Base-by-base conservation (phyloP, 2,329 filamentous ascomycete genomes). In the Alternaria sp. region DNA sequence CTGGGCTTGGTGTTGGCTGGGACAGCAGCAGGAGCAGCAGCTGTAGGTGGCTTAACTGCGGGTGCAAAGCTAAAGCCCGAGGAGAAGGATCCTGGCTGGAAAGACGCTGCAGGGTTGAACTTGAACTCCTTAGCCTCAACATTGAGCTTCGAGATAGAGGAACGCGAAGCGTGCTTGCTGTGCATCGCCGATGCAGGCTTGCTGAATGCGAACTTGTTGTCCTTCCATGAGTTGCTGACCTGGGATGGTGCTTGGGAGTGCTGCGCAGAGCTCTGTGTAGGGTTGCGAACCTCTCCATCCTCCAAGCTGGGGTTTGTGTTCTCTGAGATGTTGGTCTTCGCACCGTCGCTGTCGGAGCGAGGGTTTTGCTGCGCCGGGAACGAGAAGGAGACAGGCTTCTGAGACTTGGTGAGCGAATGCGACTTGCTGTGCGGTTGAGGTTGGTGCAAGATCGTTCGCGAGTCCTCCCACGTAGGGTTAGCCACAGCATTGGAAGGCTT, bases 41-140 rank as follows among this genome's bases (percentile, higher is more conserved):
- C 79, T 8, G 82, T 84, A 68, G 89, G 84, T 13, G 74, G 68
- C 51, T 74, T 74, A 59, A 66, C 58, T 23, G 69, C 67, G 23
- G 83, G 81, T 58, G 82, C 79, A 72, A 86, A 85, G 11, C 67
- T 67, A 51, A 79, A 78, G 47, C 71, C 72, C 6, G 80, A 80
- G 15, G 84, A 72, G 51, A 74, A 84, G 3, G 83, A 77, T 15
- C 79, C 81, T 15, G 85, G 81, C 46, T 80, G 81, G 70, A 87
- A 87, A 3, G 84, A 82, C 15, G 81, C 81, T 36, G 79, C 79
- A 7, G 87, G 87, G 59, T 90, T 86, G 80, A 95, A 95, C 71
- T 90, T 86, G 84, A 97, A 97, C 74, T 96, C 93, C 50, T 93
- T 91, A 0, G 95, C 95, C 66, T 91, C 88, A 28, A 96, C 93